Percentiles rank a stretch among this genome's conserved stretches.
Conservation (phyloP, 2,329 filamentous ascomycete genomes). For the Trichoderma koningiopsis region DNA sequence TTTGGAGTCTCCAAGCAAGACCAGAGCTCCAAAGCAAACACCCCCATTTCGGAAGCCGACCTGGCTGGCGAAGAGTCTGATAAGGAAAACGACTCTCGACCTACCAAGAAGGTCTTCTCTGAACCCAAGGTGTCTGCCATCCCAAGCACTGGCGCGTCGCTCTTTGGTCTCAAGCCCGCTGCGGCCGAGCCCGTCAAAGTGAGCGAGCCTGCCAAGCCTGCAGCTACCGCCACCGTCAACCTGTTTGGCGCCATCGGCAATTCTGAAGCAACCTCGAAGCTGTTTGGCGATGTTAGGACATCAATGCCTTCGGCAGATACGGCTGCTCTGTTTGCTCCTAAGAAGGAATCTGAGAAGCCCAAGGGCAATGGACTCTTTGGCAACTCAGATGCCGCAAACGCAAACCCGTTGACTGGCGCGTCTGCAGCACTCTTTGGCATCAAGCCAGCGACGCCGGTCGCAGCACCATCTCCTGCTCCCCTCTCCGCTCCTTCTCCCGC, state of each 20-base stretch:
- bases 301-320: slow-evolving; percentile 30
- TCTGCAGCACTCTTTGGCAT: slow-evolving; percentile 23
- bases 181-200: slow-evolving; percentile 34
- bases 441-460: slow-evolving; percentile 38
- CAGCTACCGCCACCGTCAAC: slow-evolving; percentile 35
- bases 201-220: slow-evolving; percentile 28
- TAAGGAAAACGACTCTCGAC: slow-evolving; percentile 47
- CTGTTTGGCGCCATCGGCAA: slow-evolving; percentile 45
- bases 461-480: slow-evolving; percentile 31
- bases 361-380: slow-evolving; percentile 7
- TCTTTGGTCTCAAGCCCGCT: slow-evolving; percentile 41
- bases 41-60: slow-evolving; percentile 33
- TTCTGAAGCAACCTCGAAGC: slow-evolving; percentile 37
- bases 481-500: slow-evolving; percentile 28
- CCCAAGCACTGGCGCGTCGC: slow-evolving; percentile 34
- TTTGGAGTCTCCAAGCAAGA: slow-evolving; percentile 40
- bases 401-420: slow-evolving; percentile 10
- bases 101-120: slow-evolving; percentile 36
- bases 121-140: slow-evolving; percentile 39
- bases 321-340: slow-evolving; percentile 3
- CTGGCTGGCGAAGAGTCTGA: slow-evolving; percentile 46
- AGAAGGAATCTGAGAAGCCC: background rate
- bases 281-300: slow-evolving; percentile 45
- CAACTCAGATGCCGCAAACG: background rate
- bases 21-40: slow-evolving; percentile 34